A percentile compares a stretch with the other conserved stretches of the same genome.
Evolutionary conservation across 2,329 filamentous ascomycete species (phyloP).

Genomic region (Cordyceps javanica): DNA sequence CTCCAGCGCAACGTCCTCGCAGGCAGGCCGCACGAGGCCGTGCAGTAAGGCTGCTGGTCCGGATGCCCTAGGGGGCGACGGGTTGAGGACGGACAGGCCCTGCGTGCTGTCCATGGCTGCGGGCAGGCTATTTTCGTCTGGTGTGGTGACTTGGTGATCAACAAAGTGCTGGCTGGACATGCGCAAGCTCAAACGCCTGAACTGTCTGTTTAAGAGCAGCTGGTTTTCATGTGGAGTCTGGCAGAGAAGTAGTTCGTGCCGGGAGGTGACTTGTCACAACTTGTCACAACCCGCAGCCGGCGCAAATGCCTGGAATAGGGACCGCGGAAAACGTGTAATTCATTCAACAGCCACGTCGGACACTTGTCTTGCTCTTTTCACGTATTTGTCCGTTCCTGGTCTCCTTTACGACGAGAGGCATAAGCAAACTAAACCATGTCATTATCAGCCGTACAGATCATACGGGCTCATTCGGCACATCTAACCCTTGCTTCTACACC

Average conservation of each 20-base stretch:
- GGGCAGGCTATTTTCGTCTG: not conserved
- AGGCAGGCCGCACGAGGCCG: constrained; percentile 50
- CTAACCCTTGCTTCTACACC: not conserved
- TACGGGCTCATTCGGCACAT: not conserved
- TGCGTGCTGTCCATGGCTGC: constrained; percentile 20
- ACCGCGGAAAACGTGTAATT: constrained; percentile 1
- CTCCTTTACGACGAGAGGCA: not conserved
- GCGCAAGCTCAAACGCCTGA: not conserved
- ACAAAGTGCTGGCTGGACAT: not conserved
- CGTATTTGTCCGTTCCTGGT: too few species aligned
- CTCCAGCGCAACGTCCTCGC: constrained; percentile 25
- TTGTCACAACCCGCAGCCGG: not conserved
- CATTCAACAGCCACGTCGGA: not conserved
- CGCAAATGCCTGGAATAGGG: not conserved
- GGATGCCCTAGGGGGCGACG: constrained; percentile 31
- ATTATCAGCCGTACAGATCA: not conserved
- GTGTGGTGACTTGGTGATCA: not conserved
- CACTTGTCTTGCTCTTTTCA: not conserved
- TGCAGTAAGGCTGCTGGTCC: constrained; percentile 45
- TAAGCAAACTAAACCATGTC: not conserved
- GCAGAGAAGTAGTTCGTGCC: not conserved
- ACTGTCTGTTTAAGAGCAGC: constrained; percentile 2
- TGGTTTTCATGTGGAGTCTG: not conserved
- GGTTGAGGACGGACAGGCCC: constrained; percentile 41
- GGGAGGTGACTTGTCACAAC: not conserved